Percentiles rank a stretch among this genome's conserved stretches.
phyloP scores from a whole-genome alignment of 192 early-diverging fungal genomes.

The Piromyces finnis region DNA sequence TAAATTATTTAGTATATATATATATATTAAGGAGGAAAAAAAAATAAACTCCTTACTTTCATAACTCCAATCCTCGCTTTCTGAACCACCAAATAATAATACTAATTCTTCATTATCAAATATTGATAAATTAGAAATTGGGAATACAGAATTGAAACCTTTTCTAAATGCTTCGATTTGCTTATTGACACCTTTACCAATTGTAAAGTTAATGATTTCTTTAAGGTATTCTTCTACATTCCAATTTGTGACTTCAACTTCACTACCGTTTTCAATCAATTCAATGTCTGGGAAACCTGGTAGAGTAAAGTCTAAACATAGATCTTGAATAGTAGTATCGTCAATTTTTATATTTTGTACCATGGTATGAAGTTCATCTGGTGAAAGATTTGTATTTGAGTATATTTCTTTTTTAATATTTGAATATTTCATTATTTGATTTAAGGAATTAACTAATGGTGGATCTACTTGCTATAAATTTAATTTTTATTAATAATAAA shows the following conservation, averaged over 20 bases:
- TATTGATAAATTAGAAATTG: conserved; percentile 38
- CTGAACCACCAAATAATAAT: conserved; percentile 41
- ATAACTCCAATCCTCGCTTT: conserved; percentile 59
- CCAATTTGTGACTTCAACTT: conserved; percentile 49
- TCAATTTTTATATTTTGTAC: conserved; percentile 16
- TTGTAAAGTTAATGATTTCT: conserved; percentile 38
- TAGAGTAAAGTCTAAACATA: conserved; percentile 73
- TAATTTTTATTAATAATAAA: background rate
- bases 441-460: conserved; percentile 41
- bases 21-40: too few species aligned
- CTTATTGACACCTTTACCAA: conserved; percentile 38
- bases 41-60: conserved; percentile 18
- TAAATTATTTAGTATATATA: too few species aligned
- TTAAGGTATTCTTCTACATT: conserved; percentile 69
- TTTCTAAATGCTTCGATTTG: conserved; percentile 58
- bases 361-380: conserved; percentile 21
- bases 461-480: conserved; percentile 48
- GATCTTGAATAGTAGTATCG: conserved; percentile 25
- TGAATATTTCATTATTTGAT: conserved; percentile 46
- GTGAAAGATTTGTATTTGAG: background rate
- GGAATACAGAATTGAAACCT: conserved; percentile 68
- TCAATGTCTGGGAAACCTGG: conserved; percentile 59
- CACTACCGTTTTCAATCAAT: conserved; percentile 34
- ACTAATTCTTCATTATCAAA: conserved; percentile 59
- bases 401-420: conserved; percentile 36